Percentiles rank a stretch among this genome's conserved stretches.
Conservation (phyloP, 1,284 basidiomycete genomes). For the Microbotryum scabiosae region DNA sequence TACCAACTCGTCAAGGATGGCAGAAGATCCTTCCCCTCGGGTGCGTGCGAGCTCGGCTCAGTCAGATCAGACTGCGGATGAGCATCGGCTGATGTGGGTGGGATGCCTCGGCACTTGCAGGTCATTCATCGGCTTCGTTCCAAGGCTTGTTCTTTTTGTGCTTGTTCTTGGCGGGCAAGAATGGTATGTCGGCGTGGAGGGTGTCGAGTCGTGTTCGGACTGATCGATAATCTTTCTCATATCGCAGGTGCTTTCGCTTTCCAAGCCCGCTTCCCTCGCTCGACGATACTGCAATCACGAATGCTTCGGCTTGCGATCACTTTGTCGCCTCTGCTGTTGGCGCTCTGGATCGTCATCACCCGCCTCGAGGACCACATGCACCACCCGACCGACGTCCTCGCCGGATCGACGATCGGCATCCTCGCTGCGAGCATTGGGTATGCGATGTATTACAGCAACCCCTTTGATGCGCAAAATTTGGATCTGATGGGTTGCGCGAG, state of each 20-base stretch:
- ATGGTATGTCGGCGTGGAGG: constrained; percentile 9
- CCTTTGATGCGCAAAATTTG: constrained; percentile 15
- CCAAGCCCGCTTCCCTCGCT: constrained; percentile 41
- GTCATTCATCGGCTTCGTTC: constrained; percentile 59
- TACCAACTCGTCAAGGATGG: constrained; percentile 30
- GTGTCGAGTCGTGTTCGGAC: too few relatives aligned
- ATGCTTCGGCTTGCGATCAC: constrained; percentile 49
- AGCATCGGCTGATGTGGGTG: constrained; percentile 49
- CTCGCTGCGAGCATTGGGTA: constrained; percentile 19
- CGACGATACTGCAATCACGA: constrained; percentile 46
- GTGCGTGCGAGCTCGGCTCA: neutral
- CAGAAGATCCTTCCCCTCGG: constrained; percentile 20
- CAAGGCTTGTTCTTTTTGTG: constrained; percentile 56
- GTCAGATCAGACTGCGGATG: constrained; percentile 38
- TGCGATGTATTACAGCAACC: constrained; percentile 24
- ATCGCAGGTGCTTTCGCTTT: constrained; percentile 51
- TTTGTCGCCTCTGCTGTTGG: constrained; percentile 45
- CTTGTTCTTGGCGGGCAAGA: constrained; percentile 56
- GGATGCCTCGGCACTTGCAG: constrained; percentile 57
- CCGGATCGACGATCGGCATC: constrained; percentile 25
- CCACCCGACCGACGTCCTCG: constrained; percentile 28
- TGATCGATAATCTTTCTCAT: too few relatives aligned
- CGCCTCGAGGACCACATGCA: constrained; percentile 30
- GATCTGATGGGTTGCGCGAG: neutral
- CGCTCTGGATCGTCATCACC: constrained; percentile 52